A percentile compares a stretch with the other conserved stretches of the same genome.
Evolutionary conservation across 495 filamentous ascomycete species (phyloP).

Genomic region (Chaetomium tenue): DNA sequence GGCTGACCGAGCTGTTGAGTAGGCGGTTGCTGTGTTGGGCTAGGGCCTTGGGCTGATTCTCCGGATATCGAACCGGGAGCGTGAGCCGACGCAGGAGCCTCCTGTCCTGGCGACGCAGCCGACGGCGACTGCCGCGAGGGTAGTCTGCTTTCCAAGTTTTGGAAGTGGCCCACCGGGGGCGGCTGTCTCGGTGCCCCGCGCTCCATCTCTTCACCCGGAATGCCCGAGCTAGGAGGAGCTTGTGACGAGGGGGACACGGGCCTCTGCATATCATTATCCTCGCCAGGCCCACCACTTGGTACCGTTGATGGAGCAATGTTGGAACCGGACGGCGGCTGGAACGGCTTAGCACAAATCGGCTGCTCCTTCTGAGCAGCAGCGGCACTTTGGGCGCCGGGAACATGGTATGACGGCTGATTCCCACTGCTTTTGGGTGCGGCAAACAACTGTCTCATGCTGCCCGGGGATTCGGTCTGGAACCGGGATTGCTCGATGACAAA

Average conservation of each 20-base stretch:
- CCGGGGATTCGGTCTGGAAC: slow-evolving; percentile 27
- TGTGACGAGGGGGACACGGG: slow-evolving; percentile 14
- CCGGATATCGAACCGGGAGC: slow-evolving; percentile 4
- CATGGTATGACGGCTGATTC: slow-evolving; percentile 4
- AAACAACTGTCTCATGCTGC: slow-evolving; percentile 24
- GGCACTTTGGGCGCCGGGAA: neutral
- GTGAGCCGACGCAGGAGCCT: neutral
- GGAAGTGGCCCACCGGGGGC: neutral
- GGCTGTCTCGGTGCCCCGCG: neutral
- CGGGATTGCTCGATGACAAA: slow-evolving; percentile 25
- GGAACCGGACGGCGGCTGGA: slow-evolving; percentile 1
- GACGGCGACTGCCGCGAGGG: slow-evolving; percentile 16
- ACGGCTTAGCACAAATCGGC: slow-evolving; percentile 17
- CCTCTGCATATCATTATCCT: neutral
- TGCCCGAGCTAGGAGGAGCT: neutral
- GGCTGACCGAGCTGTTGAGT: slow-evolving; percentile 20
- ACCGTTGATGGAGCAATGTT: neutral
- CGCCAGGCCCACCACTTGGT: neutral
- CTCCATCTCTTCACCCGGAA: slow-evolving; percentile 16
- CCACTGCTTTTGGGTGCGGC: slow-evolving; percentile 19
- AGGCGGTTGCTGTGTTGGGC: neutral
- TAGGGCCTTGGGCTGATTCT: neutral
- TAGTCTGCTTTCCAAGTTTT: neutral
- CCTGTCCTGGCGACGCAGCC: slow-evolving; percentile 6
- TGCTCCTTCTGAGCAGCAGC: slow-evolving; percentile 16